These are phyloP conservation scores for Populus hybrid DNA, from an alignment of 441 rosid species.

Conservation along the genomic window DNA sequence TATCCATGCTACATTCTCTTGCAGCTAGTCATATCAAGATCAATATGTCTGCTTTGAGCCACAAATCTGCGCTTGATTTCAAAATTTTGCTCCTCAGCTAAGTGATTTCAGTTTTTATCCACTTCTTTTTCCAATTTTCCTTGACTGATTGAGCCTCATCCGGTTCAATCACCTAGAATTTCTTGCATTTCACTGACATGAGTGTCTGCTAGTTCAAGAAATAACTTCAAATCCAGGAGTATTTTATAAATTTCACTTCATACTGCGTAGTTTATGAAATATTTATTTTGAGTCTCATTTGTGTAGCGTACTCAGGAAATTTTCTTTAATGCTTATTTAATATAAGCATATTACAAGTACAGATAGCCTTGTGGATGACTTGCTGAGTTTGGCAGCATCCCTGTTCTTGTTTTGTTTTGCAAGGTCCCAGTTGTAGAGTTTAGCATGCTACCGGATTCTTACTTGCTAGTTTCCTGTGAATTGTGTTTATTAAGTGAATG, in stretches of 20 bases:
- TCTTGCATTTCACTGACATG: background rate
- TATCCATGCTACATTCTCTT: background rate
- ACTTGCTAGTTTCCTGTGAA: background rate
- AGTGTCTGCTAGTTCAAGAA: background rate
- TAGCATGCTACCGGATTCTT: background rate
- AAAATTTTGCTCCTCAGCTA: background rate
- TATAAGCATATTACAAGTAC: background rate
- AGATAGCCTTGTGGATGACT: background rate
- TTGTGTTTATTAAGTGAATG: background rate
- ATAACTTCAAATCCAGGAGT: background rate
- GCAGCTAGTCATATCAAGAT: slow-evolving; percentile 1
- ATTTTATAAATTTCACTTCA: background rate
- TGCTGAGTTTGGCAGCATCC: background rate
- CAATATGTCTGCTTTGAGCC: background rate
- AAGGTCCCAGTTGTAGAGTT: background rate
- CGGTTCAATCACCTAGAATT: background rate
- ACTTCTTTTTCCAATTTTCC: background rate
- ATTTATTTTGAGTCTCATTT: background rate
- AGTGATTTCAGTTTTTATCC: background rate
- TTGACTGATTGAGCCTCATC: background rate
- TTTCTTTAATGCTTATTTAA: background rate
- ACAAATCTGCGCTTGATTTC: background rate
- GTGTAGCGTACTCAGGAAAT: background rate
- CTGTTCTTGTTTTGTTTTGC: background rate
- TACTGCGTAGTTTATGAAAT: background rate